phyloP scores from a whole-genome alignment of 768 basidiomycete genomes.

The Boletellus sp. region DNA sequence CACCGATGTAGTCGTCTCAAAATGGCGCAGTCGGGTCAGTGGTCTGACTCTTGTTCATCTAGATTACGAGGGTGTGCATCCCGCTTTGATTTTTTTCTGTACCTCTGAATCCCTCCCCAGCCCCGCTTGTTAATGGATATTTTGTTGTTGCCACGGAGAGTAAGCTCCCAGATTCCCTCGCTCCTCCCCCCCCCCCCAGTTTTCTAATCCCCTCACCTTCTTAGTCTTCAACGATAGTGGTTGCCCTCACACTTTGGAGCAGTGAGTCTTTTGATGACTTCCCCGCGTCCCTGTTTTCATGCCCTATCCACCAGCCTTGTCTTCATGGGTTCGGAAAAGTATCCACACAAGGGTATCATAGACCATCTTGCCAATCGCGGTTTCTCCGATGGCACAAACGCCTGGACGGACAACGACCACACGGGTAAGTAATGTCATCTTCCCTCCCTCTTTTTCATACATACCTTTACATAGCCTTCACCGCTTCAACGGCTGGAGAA shows the following conservation, averaged over 20 bases:
- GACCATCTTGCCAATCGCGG: constrained; percentile 94
- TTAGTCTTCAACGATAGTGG: constrained; percentile 92
- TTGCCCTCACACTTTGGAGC: constrained; percentile 94
- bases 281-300: background rate
- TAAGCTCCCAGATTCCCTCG: too few species aligned
- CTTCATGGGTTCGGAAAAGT: constrained; percentile 94
- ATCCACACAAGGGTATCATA: constrained; percentile 93
- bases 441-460: background rate
- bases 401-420: constrained; percentile 95
- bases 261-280: constrained; percentile 48
- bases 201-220: background rate
- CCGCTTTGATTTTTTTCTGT: constrained; percentile 1
- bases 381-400: constrained; percentile 89
- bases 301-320: constrained; percentile 54
- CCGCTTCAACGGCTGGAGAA: constrained; percentile 90
- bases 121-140: constrained; percentile 87
- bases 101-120: constrained; percentile 36
- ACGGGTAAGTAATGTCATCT: constrained; percentile 39
- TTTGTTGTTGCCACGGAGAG: constrained; percentile 91
- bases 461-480: constrained; percentile 56
- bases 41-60: constrained; percentile 90
- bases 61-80: constrained; percentile 75
- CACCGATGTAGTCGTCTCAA: constrained; percentile 75
- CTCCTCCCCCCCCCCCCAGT: background rate
- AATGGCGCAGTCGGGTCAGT: constrained; percentile 83